Conservation (phyloP, 139 green algal genomes). For the Coccomyxa sp. region DNA sequence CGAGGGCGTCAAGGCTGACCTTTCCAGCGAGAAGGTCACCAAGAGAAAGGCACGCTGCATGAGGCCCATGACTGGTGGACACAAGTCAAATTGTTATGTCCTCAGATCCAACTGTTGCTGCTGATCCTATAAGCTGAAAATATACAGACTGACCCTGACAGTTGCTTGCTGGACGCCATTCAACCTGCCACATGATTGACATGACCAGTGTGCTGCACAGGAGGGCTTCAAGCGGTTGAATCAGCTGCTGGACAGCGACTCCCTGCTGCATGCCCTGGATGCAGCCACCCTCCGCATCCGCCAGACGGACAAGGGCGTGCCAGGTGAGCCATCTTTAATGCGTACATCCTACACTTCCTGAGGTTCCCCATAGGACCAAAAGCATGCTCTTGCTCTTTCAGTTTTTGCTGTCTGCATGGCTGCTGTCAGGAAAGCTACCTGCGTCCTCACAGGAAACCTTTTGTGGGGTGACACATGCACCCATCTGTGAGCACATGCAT, state of each 20-base stretch:
- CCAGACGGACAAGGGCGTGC: neutral
- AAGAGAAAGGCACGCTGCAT: constrained; percentile 5
- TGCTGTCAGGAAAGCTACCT: neutral
- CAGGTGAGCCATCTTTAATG: neutral
- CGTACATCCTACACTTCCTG: neutral
- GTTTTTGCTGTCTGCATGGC: neutral
- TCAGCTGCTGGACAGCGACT: constrained; percentile 34
- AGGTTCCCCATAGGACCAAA: neutral
- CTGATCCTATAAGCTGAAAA: too few relatives aligned
- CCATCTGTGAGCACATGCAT: too few relatives aligned
- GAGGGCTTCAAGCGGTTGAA: constrained; percentile 43
- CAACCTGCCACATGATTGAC: neutral
- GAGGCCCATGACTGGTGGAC: neutral
- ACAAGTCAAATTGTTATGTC: too few relatives aligned
- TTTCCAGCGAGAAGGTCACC: constrained; percentile 11
- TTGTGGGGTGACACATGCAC: neutral
- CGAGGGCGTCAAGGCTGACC: neutral
- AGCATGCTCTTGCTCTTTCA: too few relatives aligned
- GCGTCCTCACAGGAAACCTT: neutral
- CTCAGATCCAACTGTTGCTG: too few relatives aligned
- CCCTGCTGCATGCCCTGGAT: constrained; percentile 32
- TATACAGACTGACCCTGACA: neutral
- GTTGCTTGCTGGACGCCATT: neutral
- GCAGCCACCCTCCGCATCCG: constrained; percentile 24
- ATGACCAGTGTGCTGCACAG: too few relatives aligned